A percentile compares a stretch with the other conserved stretches of the same genome.
These are phyloP conservation scores for Neophaeococcomyces mojaviensis DNA, from an alignment of 2,329 filamentous ascomycete species.

Conservation along the genomic window DNA sequence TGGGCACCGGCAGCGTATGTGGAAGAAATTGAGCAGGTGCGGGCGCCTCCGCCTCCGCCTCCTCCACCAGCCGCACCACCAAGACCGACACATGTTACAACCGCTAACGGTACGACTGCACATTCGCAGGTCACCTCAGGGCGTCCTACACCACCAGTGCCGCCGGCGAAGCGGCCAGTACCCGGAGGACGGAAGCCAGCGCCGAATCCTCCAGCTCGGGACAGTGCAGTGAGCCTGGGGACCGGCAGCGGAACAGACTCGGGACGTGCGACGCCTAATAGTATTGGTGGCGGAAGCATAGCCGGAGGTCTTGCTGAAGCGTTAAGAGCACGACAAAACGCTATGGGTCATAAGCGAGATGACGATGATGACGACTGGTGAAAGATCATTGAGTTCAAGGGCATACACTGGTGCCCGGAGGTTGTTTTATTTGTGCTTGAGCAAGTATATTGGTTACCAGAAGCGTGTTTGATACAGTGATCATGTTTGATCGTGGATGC, in stretches of 20 bases:
- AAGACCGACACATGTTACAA: slow-evolving; percentile 54
- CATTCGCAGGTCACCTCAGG: slow-evolving; percentile 37
- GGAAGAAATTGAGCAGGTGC: slow-evolving; percentile 60
- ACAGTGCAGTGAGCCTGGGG: slow-evolving; percentile 48
- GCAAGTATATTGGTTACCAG: no score
- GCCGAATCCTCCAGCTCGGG: slow-evolving; percentile 55
- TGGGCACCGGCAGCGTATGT: slow-evolving; percentile 95
- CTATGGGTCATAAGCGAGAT: slow-evolving; percentile 60
- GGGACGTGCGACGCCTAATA: slow-evolving; percentile 61
- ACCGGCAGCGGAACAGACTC: slow-evolving; percentile 51
- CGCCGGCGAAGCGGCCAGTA: slow-evolving; percentile 71
- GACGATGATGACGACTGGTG: slow-evolving; percentile 64
- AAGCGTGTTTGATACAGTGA: no score
- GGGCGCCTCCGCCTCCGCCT: slow-evolving; percentile 53
- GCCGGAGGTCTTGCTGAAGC: slow-evolving; percentile 71
- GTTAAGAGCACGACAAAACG: slow-evolving; percentile 66
- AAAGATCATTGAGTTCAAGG: no score
- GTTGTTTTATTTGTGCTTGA: no score
- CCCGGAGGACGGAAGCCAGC: slow-evolving; percentile 62
- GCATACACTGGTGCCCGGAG: no score
- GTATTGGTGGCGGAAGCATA: slow-evolving; percentile 50
- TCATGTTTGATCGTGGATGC: no score
- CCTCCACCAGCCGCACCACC: slow-evolving; percentile 41
- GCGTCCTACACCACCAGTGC: slow-evolving; percentile 68
- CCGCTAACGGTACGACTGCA: slow-evolving; percentile 15